Base-by-base conservation (phyloP, 2,329 filamentous ascomycete species). In the Cadophora malorum region DNA sequence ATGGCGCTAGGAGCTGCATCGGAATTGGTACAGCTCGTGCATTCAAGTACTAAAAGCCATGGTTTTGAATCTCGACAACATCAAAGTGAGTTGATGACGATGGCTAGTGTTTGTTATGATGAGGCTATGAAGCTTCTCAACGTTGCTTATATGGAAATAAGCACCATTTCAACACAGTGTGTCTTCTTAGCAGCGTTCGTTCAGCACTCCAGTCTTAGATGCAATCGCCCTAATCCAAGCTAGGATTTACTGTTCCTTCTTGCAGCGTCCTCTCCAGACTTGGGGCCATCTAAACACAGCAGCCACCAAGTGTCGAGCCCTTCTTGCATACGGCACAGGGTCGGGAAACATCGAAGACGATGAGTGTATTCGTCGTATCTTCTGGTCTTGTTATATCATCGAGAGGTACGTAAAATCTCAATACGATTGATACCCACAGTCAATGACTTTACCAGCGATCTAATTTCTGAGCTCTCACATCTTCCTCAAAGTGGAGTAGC, bases 321-420 rank as follows among this genome's bases (percentile, higher is more conserved):
- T 86, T 0, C 72, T 85, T 1, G 82, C 83, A 0, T 85, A 85
- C 58, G 78, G 67, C 79, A 1, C 74, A 76, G 0, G 74, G 71
- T 3, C 77, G 75, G 9, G 78, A 79, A 35, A 76, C 75, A 0
- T 73, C 0, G 80, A 84, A 68, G 81, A 83, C 3, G 76, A 80
- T 47, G 83, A 86, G 71, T 81, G 83, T 2, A 80, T 84, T 0
- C 77, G 81, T 16, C 77, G 84, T 0, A 85, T 85, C 63, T 86
- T 86, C 69, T 86, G 84, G 84, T 82, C 84, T 0, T 85, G 84
- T 66, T 86, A 85, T 65, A 83, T 86, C 12, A 78, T 86, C 0
- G 84, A 86, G 73, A 84, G 82, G 83, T 81, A 49, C 7, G 45
- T n/a, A 21, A 19, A 31, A 59, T 16, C 47, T 16, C n/a, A 9